A percentile compares a stretch with the other conserved stretches of the same genome.
These are phyloP conservation scores for Amanita fuliginea DNA, from an alignment of 768 basidiomycete genomes.

Conservation along the genomic window DNA sequence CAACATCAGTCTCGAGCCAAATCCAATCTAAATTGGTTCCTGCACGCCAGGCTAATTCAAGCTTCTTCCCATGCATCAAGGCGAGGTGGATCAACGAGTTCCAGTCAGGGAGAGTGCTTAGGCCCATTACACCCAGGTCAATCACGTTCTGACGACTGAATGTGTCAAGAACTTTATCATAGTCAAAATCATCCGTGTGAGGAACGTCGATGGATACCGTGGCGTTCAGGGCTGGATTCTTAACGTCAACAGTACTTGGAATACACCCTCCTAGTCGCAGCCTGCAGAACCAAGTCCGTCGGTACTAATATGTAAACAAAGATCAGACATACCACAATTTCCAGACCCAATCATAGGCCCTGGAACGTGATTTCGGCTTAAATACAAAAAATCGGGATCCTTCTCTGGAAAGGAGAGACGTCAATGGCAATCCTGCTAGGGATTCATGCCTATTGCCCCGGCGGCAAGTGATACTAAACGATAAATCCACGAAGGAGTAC, in stretches of 20 bases:
- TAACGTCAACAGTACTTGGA: conserved; percentile 59
- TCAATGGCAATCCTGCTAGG: conserved; percentile 28
- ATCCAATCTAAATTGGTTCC: conserved; percentile 80
- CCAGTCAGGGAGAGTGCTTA: conserved; percentile 50
- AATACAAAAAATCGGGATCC: conserved; percentile 86
- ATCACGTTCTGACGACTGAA: conserved; percentile 58
- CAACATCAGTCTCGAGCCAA: conserved; percentile 57
- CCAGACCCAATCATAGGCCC: conserved; percentile 88
- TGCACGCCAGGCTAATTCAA: conserved; percentile 74
- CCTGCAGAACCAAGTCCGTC: conserved; percentile 28
- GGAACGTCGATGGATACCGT: conserved; percentile 67
- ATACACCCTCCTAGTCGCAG: conserved; percentile 61
- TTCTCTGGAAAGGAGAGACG: conserved; percentile 39
- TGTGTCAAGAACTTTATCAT: conserved; percentile 29
- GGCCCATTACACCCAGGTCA: conserved; percentile 44
- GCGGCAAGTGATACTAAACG: conserved; percentile 66
- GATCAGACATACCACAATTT: conserved; percentile 48
- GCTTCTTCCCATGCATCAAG: conserved; percentile 38
- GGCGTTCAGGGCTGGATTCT: conserved; percentile 55
- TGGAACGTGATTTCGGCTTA: conserved; percentile 65
- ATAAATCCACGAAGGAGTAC: conserved; percentile 80
- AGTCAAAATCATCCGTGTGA: conserved; percentile 24
- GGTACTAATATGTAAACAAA: background rate
- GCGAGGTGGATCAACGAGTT: conserved; percentile 45
- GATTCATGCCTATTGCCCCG: conserved; percentile 30